Evolutionary conservation across 306 rosid species (phyloP).

Genomic region (Cyamopsis tetragonoloba): DNA sequence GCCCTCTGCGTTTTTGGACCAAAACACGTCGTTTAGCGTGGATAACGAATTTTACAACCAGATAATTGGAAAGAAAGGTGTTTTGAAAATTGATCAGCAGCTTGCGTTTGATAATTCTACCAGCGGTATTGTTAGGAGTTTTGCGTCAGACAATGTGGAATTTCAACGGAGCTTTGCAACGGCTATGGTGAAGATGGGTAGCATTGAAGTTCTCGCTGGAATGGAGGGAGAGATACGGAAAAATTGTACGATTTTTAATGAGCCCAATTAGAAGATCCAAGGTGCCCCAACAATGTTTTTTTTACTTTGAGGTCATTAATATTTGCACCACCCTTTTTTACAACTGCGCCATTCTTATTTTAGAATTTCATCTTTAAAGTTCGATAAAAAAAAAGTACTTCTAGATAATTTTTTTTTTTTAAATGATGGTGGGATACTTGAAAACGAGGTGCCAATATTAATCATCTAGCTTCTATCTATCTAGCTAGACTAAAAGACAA

Average conservation of each 20-base stretch:
- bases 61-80: slow-evolving; percentile 22
- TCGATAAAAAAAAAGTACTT: too few relatives aligned
- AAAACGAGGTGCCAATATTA: too few relatives aligned
- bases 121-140: slow-evolving; percentile 12
- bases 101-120: slow-evolving; percentile 24
- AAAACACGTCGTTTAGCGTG: slow-evolving; percentile 19
- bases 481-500: too few relatives aligned
- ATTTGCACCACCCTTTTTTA: too few relatives aligned
- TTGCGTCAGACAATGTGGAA: slow-evolving; percentile 8
- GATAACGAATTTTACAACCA: slow-evolving; percentile 33
- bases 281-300: too few relatives aligned
- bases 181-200: slow-evolving; percentile 34
- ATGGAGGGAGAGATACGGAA: slow-evolving; percentile 28
- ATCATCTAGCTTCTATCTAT: too few relatives aligned
- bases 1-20: slow-evolving; percentile 35
- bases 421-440: too few relatives aligned
- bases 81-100: slow-evolving; percentile 37
- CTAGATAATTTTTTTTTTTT: too few relatives aligned
- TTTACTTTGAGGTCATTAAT: too few relatives aligned
- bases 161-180: slow-evolving; percentile 28
- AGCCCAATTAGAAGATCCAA: neutral
- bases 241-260: slow-evolving; percentile 30
- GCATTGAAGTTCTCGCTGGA: slow-evolving; percentile 23
- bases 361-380: too few relatives aligned
- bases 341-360: too few relatives aligned